phyloP scores from a whole-genome alignment of 2,329 filamentous ascomycete species.

The Aspergillus fischeri region DNA sequence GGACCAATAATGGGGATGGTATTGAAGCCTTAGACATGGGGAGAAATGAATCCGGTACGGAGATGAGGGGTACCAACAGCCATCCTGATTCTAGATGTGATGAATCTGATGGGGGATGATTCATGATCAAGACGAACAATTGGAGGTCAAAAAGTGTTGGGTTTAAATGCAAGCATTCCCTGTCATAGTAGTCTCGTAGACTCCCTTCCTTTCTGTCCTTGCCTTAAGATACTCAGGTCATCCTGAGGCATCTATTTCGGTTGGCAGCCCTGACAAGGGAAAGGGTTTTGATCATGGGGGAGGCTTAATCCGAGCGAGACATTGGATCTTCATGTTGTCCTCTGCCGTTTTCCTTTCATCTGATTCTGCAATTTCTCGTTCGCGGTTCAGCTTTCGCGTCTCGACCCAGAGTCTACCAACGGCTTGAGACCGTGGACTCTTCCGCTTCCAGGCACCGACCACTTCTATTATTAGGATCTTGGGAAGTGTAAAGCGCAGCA shows the following conservation, averaged over 20 bases:
- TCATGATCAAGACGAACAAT: not conserved
- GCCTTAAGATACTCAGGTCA: not conserved
- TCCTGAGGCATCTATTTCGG: not conserved
- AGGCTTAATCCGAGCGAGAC: not conserved
- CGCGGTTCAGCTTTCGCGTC: not conserved
- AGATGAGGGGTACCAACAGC: slow-evolving; percentile 2
- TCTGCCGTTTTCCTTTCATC: not conserved
- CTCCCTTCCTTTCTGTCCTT: not conserved
- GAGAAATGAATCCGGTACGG: not conserved
- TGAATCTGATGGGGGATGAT: not conserved
- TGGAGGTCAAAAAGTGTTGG: not conserved
- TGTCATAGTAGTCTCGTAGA: not conserved
- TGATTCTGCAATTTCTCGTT: not conserved
- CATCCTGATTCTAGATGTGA: not conserved
- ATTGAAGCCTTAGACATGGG: not conserved
- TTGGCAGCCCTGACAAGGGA: not conserved
- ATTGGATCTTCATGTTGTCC: not conserved
- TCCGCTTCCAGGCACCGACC: slow-evolving; percentile 3
- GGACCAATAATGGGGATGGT: slow-evolving; percentile 17
- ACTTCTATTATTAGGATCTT: slow-evolving; percentile 8
- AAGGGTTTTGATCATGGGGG: not conserved
- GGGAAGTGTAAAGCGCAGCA: not conserved
- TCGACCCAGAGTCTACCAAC: too few relatives aligned
- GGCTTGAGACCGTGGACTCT: not conserved
- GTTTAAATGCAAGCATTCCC: not conserved